Conservation (phyloP, 2,329 filamentous ascomycete genomes). For the Alternaria dauci region DNA sequence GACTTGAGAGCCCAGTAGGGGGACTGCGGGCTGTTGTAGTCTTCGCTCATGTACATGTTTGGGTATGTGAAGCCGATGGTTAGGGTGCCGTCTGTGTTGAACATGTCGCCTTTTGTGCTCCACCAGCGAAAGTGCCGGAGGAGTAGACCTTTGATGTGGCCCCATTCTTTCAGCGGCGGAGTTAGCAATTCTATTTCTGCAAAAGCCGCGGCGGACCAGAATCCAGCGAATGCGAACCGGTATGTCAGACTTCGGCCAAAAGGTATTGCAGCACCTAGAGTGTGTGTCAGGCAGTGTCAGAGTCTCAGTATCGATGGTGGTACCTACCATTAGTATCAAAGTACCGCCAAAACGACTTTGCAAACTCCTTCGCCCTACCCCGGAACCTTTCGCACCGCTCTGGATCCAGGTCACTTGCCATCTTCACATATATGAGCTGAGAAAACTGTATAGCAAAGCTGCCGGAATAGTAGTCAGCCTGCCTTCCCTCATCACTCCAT, state of each 20-base stretch:
- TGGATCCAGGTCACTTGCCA: constrained; percentile 55
- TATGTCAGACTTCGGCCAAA: constrained; percentile 63
- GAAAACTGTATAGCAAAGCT: constrained; percentile 64
- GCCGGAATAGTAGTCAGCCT: constrained; percentile 63
- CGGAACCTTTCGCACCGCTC: constrained; percentile 51
- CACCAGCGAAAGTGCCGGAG: constrained; percentile 63
- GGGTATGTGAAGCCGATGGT: constrained; percentile 59
- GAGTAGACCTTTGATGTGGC: constrained; percentile 59
- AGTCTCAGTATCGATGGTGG: too few species aligned
- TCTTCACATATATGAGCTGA: constrained; percentile 58
- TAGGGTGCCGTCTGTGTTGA: constrained; percentile 59
- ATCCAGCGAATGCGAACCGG: constrained; percentile 60
- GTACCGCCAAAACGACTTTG: constrained; percentile 57
- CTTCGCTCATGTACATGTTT: constrained; percentile 65
- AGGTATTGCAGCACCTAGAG: constrained; percentile 59
- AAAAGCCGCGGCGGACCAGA: constrained; percentile 58
- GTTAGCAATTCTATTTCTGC: constrained; percentile 52
- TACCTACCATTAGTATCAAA: constrained; percentile 56
- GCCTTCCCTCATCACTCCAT: constrained; percentile 52
- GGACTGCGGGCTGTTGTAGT: constrained; percentile 67
- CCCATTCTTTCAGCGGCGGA: constrained; percentile 49
- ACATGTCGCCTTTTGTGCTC: constrained; percentile 54
- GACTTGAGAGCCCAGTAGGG: constrained; percentile 64
- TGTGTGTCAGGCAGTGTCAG: background rate
- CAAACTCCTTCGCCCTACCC: constrained; percentile 55